Base-by-base conservation (phyloP, 176 grass and related monocot genomes). In the Neostapfia colusana region DNA sequence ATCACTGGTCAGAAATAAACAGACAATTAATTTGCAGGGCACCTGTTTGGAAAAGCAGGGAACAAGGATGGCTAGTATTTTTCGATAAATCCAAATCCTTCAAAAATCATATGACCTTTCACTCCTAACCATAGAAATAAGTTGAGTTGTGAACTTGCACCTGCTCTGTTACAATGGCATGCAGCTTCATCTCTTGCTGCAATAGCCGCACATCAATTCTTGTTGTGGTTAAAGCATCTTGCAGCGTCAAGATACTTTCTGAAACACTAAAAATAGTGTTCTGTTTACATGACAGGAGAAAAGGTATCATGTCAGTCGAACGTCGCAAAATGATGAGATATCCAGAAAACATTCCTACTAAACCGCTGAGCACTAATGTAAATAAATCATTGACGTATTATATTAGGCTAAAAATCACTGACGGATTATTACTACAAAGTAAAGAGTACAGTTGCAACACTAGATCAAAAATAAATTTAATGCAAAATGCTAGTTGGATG, bases 111-210 rank as follows among this genome's bases (percentile, higher is more conserved):
- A 36, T 45, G 39, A 26, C n/a, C 7, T 16, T 68, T 23, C 38
- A 45, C 18, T 43, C 10, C 9, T 20, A 55, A 78, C 67, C 34
- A 12, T 1, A 25, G 20, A 28, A 34, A 35, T 16, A 37, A 40
- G 37, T 39, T 8, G 4, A 10, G 46, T 28, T 65, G 37, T 36
- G 39, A 61, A 67, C 18, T 81, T 16, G 26, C 81, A 92, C 93
- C 79, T 96, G 87, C 66, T 90, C 82, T 39, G 74, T 90, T 65
- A 96, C 64, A 77, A 96, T 65, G 7, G 35, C 48, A 39, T 74
- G 37, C 56, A 96, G 37, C 62, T 86, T 88, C 55, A 80, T 41
- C 23, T 86, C 76, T 84, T 84, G 85, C 39, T 70, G 79, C 26
- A 82, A 55, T n/a, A 84, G 75, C 65, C 67, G 72, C 42, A 82